Percentiles rank a stretch among this genome's conserved stretches.
Evolutionary conservation across 805 yeast species (phyloP).

Genomic region (Torulaspora delbrueckii): DNA sequence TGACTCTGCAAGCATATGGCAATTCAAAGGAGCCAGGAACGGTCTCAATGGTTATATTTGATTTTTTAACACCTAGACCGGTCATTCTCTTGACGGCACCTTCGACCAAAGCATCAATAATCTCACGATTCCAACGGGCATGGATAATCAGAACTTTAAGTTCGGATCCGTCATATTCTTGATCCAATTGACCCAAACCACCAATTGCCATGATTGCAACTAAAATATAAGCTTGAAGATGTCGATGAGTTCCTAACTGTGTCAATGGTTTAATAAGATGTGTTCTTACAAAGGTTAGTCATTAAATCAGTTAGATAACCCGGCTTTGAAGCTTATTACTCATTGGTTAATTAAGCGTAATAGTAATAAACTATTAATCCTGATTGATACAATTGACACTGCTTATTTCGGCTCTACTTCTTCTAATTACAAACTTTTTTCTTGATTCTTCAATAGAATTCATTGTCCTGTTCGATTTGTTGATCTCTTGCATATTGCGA

Average conservation of each 20-base stretch:
- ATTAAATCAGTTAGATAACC: neutral
- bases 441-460: slow-evolving; percentile 46
- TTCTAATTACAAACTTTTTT: slow-evolving; percentile 4
- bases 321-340: neutral
- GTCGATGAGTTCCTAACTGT: too few species aligned
- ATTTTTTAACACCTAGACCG: slow-evolving; percentile 65
- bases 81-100: slow-evolving; percentile 65
- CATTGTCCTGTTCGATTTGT: slow-evolving; percentile 64
- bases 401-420: neutral
- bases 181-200: slow-evolving; percentile 74
- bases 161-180: slow-evolving; percentile 59
- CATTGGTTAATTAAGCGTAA: neutral
- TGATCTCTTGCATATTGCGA: slow-evolving; percentile 80
- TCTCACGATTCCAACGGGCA: slow-evolving; percentile 87
- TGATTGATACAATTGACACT: neutral
- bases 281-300: too few species aligned
- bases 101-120: slow-evolving; percentile 71
- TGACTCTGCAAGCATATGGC: slow-evolving; percentile 43
- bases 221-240: too few species aligned
- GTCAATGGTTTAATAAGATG: too few species aligned
- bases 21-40: slow-evolving; percentile 96
- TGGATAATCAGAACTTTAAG: slow-evolving; percentile 82
- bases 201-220: slow-evolving; percentile 56
- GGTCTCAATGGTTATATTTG: slow-evolving; percentile 72
- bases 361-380: neutral